Evolutionary conservation across 2,329 filamentous ascomycete species (phyloP).

Genomic region (Fusarium humuli): DNA sequence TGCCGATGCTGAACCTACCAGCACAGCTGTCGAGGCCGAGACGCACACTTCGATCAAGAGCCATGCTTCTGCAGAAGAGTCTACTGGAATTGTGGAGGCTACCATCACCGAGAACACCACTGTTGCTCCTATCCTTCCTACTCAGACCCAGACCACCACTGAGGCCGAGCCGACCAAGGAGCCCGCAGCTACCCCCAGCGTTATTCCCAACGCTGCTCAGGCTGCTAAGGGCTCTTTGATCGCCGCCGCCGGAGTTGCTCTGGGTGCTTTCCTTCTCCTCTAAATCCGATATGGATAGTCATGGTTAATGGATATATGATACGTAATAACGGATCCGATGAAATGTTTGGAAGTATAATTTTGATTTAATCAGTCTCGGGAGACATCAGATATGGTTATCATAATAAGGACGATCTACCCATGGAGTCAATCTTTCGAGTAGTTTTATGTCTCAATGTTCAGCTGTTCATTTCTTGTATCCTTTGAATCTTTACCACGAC

Average conservation of each 20-base stretch:
- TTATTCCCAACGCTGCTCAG: conserved; percentile 11
- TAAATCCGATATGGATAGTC: neutral
- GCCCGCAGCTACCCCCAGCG: neutral
- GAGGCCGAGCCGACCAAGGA: neutral
- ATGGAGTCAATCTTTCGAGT: neutral
- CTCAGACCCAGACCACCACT: neutral
- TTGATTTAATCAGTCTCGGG: too few relatives aligned
- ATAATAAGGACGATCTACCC: neutral
- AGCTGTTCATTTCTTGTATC: neutral
- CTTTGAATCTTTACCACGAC: neutral
- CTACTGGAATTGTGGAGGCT: neutral
- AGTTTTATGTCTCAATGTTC: neutral
- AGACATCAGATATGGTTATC: neutral
- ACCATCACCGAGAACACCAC: conserved; percentile 1
- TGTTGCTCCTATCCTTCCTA: conserved; percentile 8
- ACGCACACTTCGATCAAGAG: neutral
- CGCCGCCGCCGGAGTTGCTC: neutral
- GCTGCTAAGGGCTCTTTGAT: conserved; percentile 9
- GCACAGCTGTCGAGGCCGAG: neutral
- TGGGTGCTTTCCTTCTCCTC: conserved; percentile 15
- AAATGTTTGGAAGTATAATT: neutral
- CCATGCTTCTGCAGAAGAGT: neutral
- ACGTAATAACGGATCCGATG: neutral
- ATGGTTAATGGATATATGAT: neutral
- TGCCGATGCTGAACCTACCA: neutral